Conservation (phyloP, 192 early-diverging fungal species). For the Entomortierella parvispora region DNA sequence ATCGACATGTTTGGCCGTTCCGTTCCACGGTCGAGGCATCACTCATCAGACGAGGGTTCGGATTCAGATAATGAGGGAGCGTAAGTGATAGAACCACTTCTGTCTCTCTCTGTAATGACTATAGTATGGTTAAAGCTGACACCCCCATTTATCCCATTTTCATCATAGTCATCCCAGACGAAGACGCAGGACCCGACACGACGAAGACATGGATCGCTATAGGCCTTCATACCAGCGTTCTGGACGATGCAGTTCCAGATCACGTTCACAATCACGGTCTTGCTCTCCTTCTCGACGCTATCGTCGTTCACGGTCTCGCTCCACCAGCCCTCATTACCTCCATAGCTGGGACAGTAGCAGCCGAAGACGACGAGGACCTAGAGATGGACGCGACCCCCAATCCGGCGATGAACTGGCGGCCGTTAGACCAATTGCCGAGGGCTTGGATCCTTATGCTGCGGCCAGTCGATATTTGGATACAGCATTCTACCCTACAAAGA, state of each 20-base stretch:
- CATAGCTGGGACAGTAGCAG: slow-evolving; percentile 15
- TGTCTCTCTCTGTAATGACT: background rate
- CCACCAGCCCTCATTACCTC: slow-evolving; percentile 38
- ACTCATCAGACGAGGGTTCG: slow-evolving; percentile 43
- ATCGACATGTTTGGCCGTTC: slow-evolving; percentile 47
- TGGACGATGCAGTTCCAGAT: slow-evolving; percentile 30
- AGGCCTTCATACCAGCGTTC: slow-evolving; percentile 14
- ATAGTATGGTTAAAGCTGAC: background rate
- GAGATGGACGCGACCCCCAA: slow-evolving; percentile 27
- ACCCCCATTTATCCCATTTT: background rate
- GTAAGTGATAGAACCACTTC: slow-evolving; percentile 14
- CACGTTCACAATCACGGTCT: slow-evolving; percentile 30
- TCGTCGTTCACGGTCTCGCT: slow-evolving; percentile 41
- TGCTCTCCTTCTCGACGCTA: slow-evolving; percentile 18
- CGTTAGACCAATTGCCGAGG: slow-evolving; percentile 16
- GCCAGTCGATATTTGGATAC: slow-evolving; percentile 63
- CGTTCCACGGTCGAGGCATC: slow-evolving; percentile 40
- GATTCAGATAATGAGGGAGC: slow-evolving; percentile 23
- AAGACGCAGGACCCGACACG: slow-evolving; percentile 30
- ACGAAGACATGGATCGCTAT: slow-evolving; percentile 26
- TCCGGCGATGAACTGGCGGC: slow-evolving; percentile 28
- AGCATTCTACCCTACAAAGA: slow-evolving; percentile 62
- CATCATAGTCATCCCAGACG: slow-evolving; percentile 17
- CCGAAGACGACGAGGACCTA: slow-evolving; percentile 29
- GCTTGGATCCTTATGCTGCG: slow-evolving; percentile 48